Evolutionary conservation across 2,329 filamentous ascomycete genomes (phyloP).

Genomic region (Sporothrix dimorphospora): DNA sequence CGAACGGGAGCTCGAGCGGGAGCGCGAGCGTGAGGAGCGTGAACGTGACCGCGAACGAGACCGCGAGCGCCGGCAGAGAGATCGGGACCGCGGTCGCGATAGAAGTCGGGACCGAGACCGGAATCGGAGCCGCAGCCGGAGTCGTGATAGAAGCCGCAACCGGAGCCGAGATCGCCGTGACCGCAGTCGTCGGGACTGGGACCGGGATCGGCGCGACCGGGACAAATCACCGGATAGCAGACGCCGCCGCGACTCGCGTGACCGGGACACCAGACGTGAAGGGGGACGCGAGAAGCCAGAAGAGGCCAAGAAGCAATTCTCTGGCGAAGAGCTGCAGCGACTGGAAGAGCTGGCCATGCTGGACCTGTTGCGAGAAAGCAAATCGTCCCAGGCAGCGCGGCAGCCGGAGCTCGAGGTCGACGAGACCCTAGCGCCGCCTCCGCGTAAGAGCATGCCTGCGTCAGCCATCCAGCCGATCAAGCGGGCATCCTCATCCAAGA

Average conservation of each 20-base stretch:
- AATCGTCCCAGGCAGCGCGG: constrained; percentile 48
- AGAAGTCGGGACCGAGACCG: constrained; percentile 40
- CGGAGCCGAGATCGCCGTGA: constrained; percentile 40
- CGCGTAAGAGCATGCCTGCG: constrained; percentile 54
- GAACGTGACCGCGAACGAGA: constrained; percentile 46
- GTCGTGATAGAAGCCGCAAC: constrained; percentile 40
- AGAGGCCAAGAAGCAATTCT: constrained; percentile 57
- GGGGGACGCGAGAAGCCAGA: constrained; percentile 53
- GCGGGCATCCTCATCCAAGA: constrained; percentile 51
- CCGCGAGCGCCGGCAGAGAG: constrained; percentile 38
- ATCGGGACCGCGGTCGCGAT: constrained; percentile 40
- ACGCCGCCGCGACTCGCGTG: constrained; percentile 51
- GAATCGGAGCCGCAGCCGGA: constrained; percentile 38
- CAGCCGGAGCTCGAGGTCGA: constrained; percentile 61
- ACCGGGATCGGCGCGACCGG: constrained; percentile 34
- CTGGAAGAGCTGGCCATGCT: constrained; percentile 62
- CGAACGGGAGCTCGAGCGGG: constrained; percentile 53
- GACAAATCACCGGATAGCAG: constrained; percentile 59
- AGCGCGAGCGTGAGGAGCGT: constrained; percentile 47
- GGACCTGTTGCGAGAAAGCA: constrained; percentile 63
- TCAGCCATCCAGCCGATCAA: constrained; percentile 63
- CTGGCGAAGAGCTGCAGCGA: constrained; percentile 60
- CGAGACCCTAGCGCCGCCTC: constrained; percentile 58
- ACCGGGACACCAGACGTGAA: constrained; percentile 53
- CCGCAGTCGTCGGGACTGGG: not conserved